These are phyloP conservation scores for Fusarium oxysporum DNA, from an alignment of 2,329 filamentous ascomycete genomes.

Conservation along the genomic window DNA sequence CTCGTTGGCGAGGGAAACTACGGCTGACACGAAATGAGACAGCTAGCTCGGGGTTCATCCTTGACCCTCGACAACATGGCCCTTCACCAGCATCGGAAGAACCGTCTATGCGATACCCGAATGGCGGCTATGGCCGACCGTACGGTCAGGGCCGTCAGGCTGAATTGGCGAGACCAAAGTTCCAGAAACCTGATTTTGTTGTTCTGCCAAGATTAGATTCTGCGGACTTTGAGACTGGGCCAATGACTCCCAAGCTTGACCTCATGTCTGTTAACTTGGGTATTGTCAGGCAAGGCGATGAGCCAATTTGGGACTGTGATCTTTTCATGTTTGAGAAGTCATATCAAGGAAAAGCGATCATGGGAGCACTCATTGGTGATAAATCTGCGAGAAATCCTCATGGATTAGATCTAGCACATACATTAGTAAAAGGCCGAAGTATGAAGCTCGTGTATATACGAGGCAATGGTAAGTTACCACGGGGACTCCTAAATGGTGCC, in stretches of 20 bases:
- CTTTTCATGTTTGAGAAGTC: background rate
- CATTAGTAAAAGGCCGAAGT: background rate
- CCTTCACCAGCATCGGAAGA: background rate
- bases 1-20: no score
- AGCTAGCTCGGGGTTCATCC: no score
- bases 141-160: background rate
- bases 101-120: background rate
- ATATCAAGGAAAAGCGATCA: conserved; percentile 11
- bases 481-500: no score
- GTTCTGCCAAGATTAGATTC: conserved; percentile 9
- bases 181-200: conserved; percentile 18
- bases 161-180: background rate
- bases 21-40: no score
- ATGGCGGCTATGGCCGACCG: background rate
- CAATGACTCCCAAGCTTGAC: background rate
- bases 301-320: conserved; percentile 16
- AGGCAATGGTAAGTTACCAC: background rate
- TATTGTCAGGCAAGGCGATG: conserved; percentile 11
- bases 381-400: conserved; percentile 16
- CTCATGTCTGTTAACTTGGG: background rate
- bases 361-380: conserved; percentile 20
- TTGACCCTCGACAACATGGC: no score
- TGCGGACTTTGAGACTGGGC: conserved; percentile 7
- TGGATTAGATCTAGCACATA: conserved; percentile 19
- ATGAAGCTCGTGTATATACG: conserved; percentile 21